These are phyloP conservation scores for Candida methanosorbosa DNA, from an alignment of 805 yeast genomes.

Conservation along the genomic window DNA sequence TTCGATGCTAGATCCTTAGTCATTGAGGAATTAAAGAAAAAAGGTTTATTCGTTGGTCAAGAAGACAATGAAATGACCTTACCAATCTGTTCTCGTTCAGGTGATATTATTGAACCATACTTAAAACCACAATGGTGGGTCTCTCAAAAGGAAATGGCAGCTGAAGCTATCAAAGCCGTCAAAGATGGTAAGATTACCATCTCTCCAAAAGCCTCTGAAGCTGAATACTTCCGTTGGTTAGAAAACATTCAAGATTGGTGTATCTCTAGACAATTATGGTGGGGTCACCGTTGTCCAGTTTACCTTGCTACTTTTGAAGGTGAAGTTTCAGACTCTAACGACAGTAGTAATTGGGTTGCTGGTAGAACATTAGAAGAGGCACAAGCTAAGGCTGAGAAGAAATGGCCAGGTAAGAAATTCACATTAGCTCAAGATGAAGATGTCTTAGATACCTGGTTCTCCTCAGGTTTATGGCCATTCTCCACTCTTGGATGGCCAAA, in stretches of 20 bases:
- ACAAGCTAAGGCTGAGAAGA: conserved; percentile 62
- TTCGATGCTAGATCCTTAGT: conserved; percentile 88
- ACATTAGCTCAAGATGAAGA: conserved; percentile 93
- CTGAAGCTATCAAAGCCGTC: conserved; percentile 79
- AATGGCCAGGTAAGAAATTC: conserved; percentile 62
- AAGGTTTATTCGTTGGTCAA: conserved; percentile 74
- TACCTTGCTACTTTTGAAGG: conserved; percentile 83
- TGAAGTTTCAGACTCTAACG: conserved; percentile 48
- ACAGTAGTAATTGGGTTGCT: conserved; percentile 81
- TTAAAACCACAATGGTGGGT: conserved; percentile 99
- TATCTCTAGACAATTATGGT: conserved; percentile 84
- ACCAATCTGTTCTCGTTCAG: conserved; percentile 92
- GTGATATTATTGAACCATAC: conserved; percentile 93
- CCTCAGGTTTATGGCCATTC: conserved; percentile 97
- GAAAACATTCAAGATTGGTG: conserved; percentile 98
- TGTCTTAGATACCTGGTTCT: conserved; percentile 98
- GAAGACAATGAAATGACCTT: conserved; percentile 93
- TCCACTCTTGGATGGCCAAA: conserved; percentile 96
- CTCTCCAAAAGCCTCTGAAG: conserved; percentile 82
- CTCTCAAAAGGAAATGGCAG: conserved; percentile 80
- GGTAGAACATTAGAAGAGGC: conserved; percentile 85
- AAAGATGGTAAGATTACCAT: conserved; percentile 72
- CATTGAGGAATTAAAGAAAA: conserved; percentile 67
- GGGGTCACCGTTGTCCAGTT: conserved; percentile 98
- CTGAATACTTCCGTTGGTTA: conserved; percentile 93